These are phyloP conservation scores for Didymella segeticola DNA, from an alignment of 2,329 filamentous ascomycete species.

Conservation along the genomic window DNA sequence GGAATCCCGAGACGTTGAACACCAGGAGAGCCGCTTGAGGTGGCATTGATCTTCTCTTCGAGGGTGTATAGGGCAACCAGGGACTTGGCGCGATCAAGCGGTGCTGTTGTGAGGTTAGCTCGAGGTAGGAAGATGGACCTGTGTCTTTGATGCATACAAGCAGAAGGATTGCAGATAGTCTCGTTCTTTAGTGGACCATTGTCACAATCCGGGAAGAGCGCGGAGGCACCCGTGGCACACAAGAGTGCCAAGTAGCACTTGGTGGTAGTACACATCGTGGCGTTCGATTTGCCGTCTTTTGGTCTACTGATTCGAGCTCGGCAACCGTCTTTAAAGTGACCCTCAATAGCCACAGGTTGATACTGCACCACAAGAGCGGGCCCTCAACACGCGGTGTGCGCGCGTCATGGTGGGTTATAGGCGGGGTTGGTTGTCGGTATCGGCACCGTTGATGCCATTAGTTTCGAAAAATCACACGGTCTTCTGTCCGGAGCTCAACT, in stretches of 20 bases:
- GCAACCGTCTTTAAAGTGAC: conserved; percentile 20
- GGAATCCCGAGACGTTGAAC: conserved; percentile 62
- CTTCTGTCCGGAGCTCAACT: conserved; percentile 1
- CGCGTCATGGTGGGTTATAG: conserved; percentile 21
- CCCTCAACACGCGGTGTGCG: conserved; percentile 13
- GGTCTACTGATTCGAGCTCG: background rate
- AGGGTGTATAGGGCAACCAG: conserved; percentile 37
- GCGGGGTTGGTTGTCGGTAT: conserved; percentile 10
- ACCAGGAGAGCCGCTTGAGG: conserved; percentile 53
- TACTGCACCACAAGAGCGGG: background rate
- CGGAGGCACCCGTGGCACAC: conserved; percentile 23
- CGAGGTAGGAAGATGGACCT: background rate
- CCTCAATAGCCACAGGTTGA: conserved; percentile 27
- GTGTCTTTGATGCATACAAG: conserved; percentile 25
- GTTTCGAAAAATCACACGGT: background rate
- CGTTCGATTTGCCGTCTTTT: background rate
- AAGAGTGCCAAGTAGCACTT: conserved; percentile 14
- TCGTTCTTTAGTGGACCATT: conserved; percentile 59
- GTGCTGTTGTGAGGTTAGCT: conserved; percentile 22
- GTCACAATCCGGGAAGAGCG: conserved; percentile 58
- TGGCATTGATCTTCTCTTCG: conserved; percentile 60
- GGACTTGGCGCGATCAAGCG: conserved; percentile 32
- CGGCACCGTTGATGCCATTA: conserved; percentile 1
- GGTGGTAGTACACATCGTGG: conserved; percentile 20
- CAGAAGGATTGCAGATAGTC: conserved; percentile 59